Base-by-base conservation (phyloP, 2,329 filamentous ascomycete genomes). In the Penicillium sp. region DNA sequence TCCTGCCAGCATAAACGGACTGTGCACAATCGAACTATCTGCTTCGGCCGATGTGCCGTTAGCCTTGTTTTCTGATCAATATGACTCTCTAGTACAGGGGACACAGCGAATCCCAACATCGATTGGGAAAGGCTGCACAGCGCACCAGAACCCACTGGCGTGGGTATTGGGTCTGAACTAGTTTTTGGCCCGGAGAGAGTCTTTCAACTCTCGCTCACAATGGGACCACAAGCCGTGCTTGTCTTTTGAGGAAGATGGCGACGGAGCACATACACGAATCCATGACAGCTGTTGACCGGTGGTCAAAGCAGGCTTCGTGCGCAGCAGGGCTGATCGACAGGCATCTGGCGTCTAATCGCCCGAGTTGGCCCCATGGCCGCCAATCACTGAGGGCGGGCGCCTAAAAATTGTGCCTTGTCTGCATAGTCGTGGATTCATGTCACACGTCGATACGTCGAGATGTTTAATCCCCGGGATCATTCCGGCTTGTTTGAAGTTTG, bases 361-460 rank as follows among this genome's bases (percentile, higher is more conserved):
- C 43, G 35, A 55, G 50, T 48, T 55, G 61, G 47, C 58, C 52
- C 54, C 43, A 57, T 54, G 63, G 42, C 57, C 57, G 52, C 63
- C 62, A 66, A 66, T 66, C 62, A 48, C 43, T 60, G 57, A 62
- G 51, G 35, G 38, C 52, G 51, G 60, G 66, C 64, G 67, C 66
- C 64, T 67, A 64, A 66, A 54, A 51, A 42, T 51, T 39, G 55
- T 60, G 56, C 56, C 49, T 59, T 28, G 53, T 52, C 61, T 60
- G 62, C 60, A 57, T 17, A n/a, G 25, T 43, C 59, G 38, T 39
- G 7, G 50, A 53, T 57, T 37, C 15, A 37, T 58, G 49, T 54
- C 55, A 60, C 50, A 61, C 28, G 25, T 34, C 42, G 35, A 25
- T 28, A n/a, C 8, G 28, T 22, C 12, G 17, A 37, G 25, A 54